Evolutionary conservation across 2,329 filamentous ascomycete genomes (phyloP).

Genomic region (Raffaelea deltoideospora): DNA sequence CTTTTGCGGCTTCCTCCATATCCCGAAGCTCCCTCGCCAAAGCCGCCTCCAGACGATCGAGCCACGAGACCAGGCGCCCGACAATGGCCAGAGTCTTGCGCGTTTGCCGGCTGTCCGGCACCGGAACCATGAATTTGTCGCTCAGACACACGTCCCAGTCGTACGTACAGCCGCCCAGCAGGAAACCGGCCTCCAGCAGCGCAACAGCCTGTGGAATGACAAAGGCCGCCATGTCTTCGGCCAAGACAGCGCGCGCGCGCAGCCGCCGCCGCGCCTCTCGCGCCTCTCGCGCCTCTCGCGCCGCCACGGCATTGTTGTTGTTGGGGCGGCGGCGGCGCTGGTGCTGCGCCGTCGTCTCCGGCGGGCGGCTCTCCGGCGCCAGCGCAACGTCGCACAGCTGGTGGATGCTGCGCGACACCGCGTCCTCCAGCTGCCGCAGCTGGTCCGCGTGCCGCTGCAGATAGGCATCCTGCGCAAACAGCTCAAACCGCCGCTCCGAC

Average conservation of each 20-base stretch:
- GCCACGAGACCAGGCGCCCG: constrained; percentile 1
- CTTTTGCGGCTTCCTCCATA: background rate
- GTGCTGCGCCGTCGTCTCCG: background rate
- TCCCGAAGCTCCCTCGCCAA: constrained; percentile 6
- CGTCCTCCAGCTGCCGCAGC: background rate
- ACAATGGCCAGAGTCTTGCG: background rate
- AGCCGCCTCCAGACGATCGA: constrained; percentile 3
- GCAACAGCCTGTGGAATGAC: constrained; percentile 4
- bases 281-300: no score
- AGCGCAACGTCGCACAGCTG: constrained; percentile 1
- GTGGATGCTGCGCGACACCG: background rate
- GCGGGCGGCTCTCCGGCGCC: background rate
- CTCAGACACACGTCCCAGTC: background rate
- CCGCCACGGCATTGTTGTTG: no score
- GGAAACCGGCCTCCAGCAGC: constrained; percentile 2
- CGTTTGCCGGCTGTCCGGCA: background rate
- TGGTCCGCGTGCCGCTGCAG: background rate
- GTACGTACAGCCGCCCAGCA: constrained; percentile 6
- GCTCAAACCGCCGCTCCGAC: background rate
- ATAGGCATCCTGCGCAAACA: background rate
- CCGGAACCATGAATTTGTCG: constrained; percentile 1
- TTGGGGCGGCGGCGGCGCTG: no score
- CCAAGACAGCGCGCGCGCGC: constrained; percentile 2
- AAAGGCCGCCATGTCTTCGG: constrained; percentile 5
- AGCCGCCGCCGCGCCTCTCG: no score